Base-by-base conservation (phyloP, 2,329 filamentous ascomycete genomes). In the Orbilia oligospora region DNA sequence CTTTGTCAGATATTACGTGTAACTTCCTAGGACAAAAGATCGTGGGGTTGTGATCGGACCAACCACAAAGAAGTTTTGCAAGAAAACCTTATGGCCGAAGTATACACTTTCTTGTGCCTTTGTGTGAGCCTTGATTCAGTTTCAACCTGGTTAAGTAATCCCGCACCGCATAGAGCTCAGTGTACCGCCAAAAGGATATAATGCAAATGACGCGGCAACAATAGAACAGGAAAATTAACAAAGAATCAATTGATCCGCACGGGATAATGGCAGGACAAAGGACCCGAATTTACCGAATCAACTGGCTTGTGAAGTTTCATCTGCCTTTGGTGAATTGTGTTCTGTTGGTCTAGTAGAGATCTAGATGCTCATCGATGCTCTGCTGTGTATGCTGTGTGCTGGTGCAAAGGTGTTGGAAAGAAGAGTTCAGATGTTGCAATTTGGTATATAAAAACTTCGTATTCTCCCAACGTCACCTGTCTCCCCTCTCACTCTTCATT, bases 221-320 rank as follows among this genome's bases (percentile, higher is more conserved):
- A 36, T 36, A 61, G 20, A 44, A 27, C 33, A 24, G n/a, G 24
- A 5, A n/a, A 24, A 6, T 6, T 3, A 2, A 12, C 53, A 58
- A 58, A 58, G 14, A n/a, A 58, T 58, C 27, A 30, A 30, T 30
- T 18, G 38, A 22, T 58, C 53, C 33, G 53, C n/a, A 58, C 53
- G 33, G 33, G 53, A 14, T 14, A 22, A 58, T 58, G 33, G 53
- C 33, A 41, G 33, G 30, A 41, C n/a, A 22, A 38, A 9, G 12
- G 16, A 2, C 22, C 30, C 56, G 36, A 61, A 44, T 44, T 12
- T 36, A 0, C 56, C 20, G 20, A 51, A 51, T 51, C 4, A 41
- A 41, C 33, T 61, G 56, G 12, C 20, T 1, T 44, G 10, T 61
- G 56, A 44, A 16, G 56, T 61, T 61, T 61, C 56, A 61, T 61